Percentiles rank a stretch among this genome's conserved stretches.
phyloP scores from a whole-genome alignment of 352 stramenopile species.

The Pythium coloratum region DNA sequence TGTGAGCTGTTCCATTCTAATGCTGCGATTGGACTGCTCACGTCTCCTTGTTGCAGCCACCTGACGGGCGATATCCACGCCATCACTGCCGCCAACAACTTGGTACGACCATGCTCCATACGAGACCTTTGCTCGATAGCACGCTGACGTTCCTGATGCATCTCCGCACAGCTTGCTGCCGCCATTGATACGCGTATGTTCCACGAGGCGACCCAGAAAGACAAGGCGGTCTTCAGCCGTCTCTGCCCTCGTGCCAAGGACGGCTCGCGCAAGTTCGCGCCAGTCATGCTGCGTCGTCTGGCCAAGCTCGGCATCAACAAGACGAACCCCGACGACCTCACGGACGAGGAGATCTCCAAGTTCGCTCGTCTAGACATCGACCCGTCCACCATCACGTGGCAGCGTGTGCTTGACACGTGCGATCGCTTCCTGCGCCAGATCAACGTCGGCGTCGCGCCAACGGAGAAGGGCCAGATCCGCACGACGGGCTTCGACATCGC shows the following conservation, averaged over 20 bases:
- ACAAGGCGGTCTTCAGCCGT: slow-evolving; percentile 85
- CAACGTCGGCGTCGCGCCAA: slow-evolving; percentile 85
- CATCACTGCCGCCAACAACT: slow-evolving; percentile 98
- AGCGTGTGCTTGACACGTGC: slow-evolving; percentile 97
- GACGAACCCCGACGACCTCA: slow-evolving; percentile 92
- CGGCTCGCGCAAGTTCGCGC: slow-evolving; percentile 80
- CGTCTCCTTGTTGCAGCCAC: slow-evolving; percentile 53
- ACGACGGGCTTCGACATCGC: slow-evolving; percentile 79
- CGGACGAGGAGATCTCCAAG: slow-evolving; percentile 88
- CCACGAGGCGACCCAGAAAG: slow-evolving; percentile 90
- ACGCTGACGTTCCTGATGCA: not conserved
- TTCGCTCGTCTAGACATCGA: slow-evolving; percentile 98
- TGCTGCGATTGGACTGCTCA: not conserved
- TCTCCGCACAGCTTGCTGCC: slow-evolving; percentile 80
- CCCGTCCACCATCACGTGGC: slow-evolving; percentile 89
- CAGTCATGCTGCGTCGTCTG: slow-evolving; percentile 93
- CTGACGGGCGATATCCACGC: slow-evolving; percentile 99
- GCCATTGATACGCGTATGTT: slow-evolving; percentile 99
- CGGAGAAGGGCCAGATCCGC: slow-evolving; percentile 89
- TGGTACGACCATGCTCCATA: slow-evolving; percentile 42
- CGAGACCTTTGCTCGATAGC: no score
- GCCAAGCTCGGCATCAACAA: slow-evolving; percentile 95
- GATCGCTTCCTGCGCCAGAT: slow-evolving; percentile 95
- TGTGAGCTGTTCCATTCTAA: not conserved
- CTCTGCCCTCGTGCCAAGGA: slow-evolving; percentile 87